Conservation (phyloP, 768 basidiomycete species). For the Lyophyllum semitale region DNA sequence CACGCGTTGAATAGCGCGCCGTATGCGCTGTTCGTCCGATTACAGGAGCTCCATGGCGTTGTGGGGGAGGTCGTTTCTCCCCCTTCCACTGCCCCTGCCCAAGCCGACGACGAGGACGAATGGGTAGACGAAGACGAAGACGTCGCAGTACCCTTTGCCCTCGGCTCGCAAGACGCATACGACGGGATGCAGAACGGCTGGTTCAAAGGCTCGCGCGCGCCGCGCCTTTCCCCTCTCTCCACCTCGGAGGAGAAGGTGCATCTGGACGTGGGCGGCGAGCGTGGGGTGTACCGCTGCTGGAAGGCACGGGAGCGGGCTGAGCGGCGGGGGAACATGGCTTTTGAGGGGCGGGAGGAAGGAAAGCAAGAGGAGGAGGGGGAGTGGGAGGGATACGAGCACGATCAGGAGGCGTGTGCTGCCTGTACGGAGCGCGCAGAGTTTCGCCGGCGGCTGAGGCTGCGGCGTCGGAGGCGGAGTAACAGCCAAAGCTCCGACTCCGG, state of each 20-base stretch:
- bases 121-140: too few species aligned
- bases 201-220: background rate
- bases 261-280: background rate
- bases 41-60: conserved; percentile 53
- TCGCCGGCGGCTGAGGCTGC: background rate
- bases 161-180: background rate
- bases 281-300: conserved; percentile 3
- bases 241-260: background rate
- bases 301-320: background rate
- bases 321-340: background rate
- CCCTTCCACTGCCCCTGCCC: background rate
- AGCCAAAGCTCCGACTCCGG: too few species aligned
- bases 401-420: background rate
- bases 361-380: background rate
- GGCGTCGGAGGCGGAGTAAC: too few species aligned
- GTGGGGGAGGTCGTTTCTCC: conserved; percentile 11
- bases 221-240: too few species aligned
- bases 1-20: background rate
- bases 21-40: conserved; percentile 45
- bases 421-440: background rate
- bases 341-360: too few species aligned
- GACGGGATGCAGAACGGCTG: conserved; percentile 16
- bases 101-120: background rate
- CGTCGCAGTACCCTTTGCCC: background rate
- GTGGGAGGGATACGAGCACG: conserved; percentile 5